Evolutionary conservation across 2,329 filamentous ascomycete genomes (phyloP).

Genomic region (Geoglossum cookeanum): DNA sequence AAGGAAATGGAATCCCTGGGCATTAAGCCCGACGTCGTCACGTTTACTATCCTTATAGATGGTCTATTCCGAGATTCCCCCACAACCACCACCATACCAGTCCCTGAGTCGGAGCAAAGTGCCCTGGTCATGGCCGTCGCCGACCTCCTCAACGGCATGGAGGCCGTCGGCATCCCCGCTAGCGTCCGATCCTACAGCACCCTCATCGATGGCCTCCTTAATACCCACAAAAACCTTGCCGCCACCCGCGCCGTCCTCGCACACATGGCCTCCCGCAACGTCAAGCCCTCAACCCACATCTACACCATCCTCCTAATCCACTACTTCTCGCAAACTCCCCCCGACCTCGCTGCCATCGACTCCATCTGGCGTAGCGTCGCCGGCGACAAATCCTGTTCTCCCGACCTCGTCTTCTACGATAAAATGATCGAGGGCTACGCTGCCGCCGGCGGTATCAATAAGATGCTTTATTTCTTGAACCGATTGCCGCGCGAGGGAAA

Average conservation of each 20-base stretch:
- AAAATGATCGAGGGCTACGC: slow-evolving; percentile 50
- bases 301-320: slow-evolving; percentile 56
- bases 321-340: slow-evolving; percentile 39
- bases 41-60: slow-evolving; percentile 55
- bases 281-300: slow-evolving; percentile 42
- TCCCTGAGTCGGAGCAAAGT: slow-evolving; percentile 7
- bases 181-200: slow-evolving; percentile 48
- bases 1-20: slow-evolving; percentile 36
- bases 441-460: slow-evolving; percentile 27
- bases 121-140: slow-evolving; percentile 34
- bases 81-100: slow-evolving; percentile 10
- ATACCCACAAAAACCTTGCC: slow-evolving; percentile 22
- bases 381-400: slow-evolving; percentile 13
- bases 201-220: slow-evolving; percentile 46
- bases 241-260: slow-evolving; percentile 41
- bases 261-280: slow-evolving; percentile 36
- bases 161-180: slow-evolving; percentile 34
- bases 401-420: slow-evolving; percentile 47
- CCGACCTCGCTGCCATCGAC: slow-evolving; percentile 40
- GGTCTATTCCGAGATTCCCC: slow-evolving; percentile 29
- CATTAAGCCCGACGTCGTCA: slow-evolving; percentile 43
- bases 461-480: slow-evolving; percentile 23
- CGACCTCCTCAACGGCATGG: slow-evolving; percentile 38
- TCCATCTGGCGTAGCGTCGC: slow-evolving; percentile 34
- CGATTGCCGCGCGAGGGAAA: slow-evolving; percentile 22